Evolutionary conservation across 441 rosid species (phyloP), one percentile per base, ranked within the genome.

Genomic region (Corymbia calophylla): DNA sequence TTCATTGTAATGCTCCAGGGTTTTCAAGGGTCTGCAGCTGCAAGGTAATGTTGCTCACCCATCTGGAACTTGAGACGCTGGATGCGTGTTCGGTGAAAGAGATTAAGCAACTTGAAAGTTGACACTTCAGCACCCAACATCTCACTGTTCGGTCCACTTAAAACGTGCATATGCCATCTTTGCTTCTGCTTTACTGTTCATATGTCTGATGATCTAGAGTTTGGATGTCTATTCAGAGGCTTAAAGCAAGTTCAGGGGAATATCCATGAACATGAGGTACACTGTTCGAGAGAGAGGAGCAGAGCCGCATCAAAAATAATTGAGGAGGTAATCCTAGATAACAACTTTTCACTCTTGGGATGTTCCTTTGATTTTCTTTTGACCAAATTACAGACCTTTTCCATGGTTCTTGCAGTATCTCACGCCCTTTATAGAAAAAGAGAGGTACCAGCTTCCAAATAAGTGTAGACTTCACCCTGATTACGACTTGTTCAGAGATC

Each of bases 241-340:
- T 56, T 90, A 77, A 89, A 84, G 90, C 92, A 89, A 68, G 91
- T 73, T 81, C 90, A 91, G 49, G 94, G 86, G 85, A 49, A 66
- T 93, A 86, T 89, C 53, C 96, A 89, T 91, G 92, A 90, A 66
- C 95, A 90, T 91, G 91, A 90, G 89, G 88, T 93, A 60, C 94
- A 93, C 88, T 95, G 96, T 91, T 95, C 94, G 48, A 93, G 95
- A 90, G 94, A 93, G 91, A 92, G 95, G 82, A 94, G 95, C 90
- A 93, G 93, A 87, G 91, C 92, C 29, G 95, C 95, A 53, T 91
- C 95, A 92, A 90, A 91, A 77, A 88, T 94, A 66, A 90, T 95
- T 49, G 88, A 93, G 88, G 94, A 93, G 94, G 96, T 95, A 91
- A 84, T 29, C 7, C 9, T 18, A 39, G 48, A 54, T 73, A 47